Percentiles rank a stretch among this genome's conserved stretches.
Conservation (phyloP, 768 basidiomycete genomes). For the Hygrocybe coccinea region DNA sequence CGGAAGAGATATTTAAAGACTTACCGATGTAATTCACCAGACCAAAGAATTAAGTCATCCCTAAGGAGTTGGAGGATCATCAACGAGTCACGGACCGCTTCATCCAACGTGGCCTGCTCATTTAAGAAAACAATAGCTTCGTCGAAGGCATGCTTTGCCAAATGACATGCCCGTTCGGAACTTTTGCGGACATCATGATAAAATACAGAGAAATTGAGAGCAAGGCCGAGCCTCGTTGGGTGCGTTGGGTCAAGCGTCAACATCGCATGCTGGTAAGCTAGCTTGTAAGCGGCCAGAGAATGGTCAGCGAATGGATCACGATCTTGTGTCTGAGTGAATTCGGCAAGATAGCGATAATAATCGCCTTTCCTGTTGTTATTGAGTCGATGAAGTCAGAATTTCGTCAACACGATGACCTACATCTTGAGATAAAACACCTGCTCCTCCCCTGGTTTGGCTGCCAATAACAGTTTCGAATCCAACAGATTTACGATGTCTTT, state of each 20-base stretch:
- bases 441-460: constrained; percentile 71
- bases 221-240: constrained; percentile 82
- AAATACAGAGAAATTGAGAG: constrained; percentile 92
- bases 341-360: constrained; percentile 87
- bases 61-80: constrained; percentile 77
- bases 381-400: background rate
- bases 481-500: constrained; percentile 72
- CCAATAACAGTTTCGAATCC: constrained; percentile 42
- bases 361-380: constrained; percentile 64
- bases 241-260: constrained; percentile 71
- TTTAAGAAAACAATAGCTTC: constrained; percentile 72
- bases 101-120: constrained; percentile 32
- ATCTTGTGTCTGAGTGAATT: constrained; percentile 70
- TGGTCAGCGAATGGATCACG: constrained; percentile 65
- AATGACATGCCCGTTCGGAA: constrained; percentile 80
- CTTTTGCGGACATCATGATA: constrained; percentile 83
- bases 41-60: constrained; percentile 86
- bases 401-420: constrained; percentile 35
- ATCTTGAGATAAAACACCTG: constrained; percentile 90
- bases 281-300: constrained; percentile 81
- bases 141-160: constrained; percentile 90
- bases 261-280: constrained; percentile 77
- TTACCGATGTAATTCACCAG: constrained; percentile 58
- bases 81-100: constrained; percentile 64
- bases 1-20: background rate